A percentile compares a stretch with the other conserved stretches of the same genome.
Conservation (phyloP, 768 basidiomycete species). For the Calocybe cyanea region DNA sequence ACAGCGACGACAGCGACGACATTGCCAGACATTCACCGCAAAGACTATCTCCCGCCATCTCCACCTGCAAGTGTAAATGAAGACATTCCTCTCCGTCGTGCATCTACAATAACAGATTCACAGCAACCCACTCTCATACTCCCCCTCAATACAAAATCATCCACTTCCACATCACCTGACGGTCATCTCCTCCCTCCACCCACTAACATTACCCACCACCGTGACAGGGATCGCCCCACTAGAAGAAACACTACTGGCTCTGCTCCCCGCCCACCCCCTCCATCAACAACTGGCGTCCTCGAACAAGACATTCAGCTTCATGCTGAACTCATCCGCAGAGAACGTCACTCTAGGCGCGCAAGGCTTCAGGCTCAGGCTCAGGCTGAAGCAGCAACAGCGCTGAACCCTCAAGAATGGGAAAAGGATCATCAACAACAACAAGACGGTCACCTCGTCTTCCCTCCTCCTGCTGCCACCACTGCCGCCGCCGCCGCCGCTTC, state of each 20-base stretch:
- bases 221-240: conserved; percentile 30
- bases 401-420: too few species aligned
- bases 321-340: conserved; percentile 80
- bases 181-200: conserved; percentile 52
- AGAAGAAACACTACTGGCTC: conserved; percentile 76
- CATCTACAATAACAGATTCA: conserved; percentile 45
- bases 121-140: conserved; percentile 2
- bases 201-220: conserved; percentile 24
- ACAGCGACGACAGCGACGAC: too few species aligned
- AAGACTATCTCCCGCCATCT: conserved; percentile 23
- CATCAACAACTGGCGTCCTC: conserved; percentile 46
- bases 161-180: conserved; percentile 28
- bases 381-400: conserved; percentile 28
- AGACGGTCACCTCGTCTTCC: too few species aligned
- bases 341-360: conserved; percentile 69
- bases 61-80: conserved; percentile 32
- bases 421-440: too few species aligned
- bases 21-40: too few species aligned
- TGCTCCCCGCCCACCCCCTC: conserved; percentile 23
- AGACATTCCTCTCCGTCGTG: conserved; percentile 27
- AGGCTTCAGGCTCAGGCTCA: conserved; percentile 59
- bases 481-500: too few species aligned
- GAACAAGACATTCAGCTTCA: conserved; percentile 84
- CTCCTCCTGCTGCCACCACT: too few species aligned
- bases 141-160: conserved; percentile 12